Base-by-base conservation (phyloP, 2,329 filamentous ascomycete genomes). In the Fusarium nygamai region DNA sequence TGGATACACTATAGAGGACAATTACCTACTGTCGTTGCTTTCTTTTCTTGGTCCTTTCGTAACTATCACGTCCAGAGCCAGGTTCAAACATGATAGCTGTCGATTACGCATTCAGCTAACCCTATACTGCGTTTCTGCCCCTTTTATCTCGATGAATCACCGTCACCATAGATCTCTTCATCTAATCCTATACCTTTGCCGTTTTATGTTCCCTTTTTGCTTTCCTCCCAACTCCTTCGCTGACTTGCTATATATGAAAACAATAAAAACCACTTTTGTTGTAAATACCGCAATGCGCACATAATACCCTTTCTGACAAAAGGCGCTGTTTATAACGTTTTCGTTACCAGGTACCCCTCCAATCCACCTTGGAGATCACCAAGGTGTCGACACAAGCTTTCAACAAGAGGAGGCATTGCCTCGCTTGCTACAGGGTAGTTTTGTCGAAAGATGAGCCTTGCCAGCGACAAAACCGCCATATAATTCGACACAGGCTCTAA, bases 341-440 rank as follows among this genome's bases (percentile, higher is more conserved):
- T 38, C 38, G 43, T 39, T 43, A 29, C 24, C 64, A 64, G 29
- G 16, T 69, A 56, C 8, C 59, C 43, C 34, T 50, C 36, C 38
- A 54, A 29, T n/a, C 63, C 58, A 11, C 56, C 38, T 44, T 74
- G 62, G 17, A 78, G 39, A 22, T 77, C 73, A 22, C n/a, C 54
- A 39, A 78, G 71, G 46, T 76, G 67, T 34, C 70, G 65, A 29
- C 69, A 70, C n/a, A 78, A 60, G 20, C 64, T 67, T 63, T 76
- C 71, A 10, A 78, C 71, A 50, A 78, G 44, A 1, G 73, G 76
- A 36, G 76, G 76, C 61, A 78, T 60, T 20, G 64, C 61, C 38
- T 78, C 76, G 16, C 60, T 66, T 12, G 50, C 43, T 27, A 64
- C 51, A 14, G 73, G 69, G 33, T 76, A 77, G 6, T 78, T 78